Evolutionary conservation across 495 filamentous ascomycete species (phyloP).

Genomic region (Poronia punctata): DNA sequence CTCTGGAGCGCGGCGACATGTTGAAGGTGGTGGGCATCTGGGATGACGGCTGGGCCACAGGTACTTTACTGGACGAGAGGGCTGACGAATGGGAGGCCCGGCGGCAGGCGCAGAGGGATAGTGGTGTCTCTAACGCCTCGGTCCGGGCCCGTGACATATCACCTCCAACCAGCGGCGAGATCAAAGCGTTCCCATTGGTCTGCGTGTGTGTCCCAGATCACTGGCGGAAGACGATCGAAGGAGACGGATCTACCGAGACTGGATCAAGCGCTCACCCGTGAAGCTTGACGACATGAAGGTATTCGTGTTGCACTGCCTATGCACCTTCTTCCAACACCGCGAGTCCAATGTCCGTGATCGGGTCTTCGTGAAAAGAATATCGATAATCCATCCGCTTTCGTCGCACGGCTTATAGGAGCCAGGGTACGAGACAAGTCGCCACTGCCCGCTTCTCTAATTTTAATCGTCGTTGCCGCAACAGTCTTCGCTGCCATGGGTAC

Average conservation of each 20-base stretch:
- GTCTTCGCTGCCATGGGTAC: not conserved
- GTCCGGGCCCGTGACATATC: constrained; percentile 51
- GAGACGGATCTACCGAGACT: constrained; percentile 58
- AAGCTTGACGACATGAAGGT: constrained; percentile 26
- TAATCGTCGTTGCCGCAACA: constrained; percentile 6
- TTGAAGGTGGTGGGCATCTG: constrained; percentile 97
- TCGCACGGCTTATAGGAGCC: not conserved
- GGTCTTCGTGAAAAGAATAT: too few species aligned
- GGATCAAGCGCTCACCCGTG: constrained; percentile 40
- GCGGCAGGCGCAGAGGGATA: constrained; percentile 75
- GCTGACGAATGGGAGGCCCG: constrained; percentile 84
- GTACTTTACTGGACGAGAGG: constrained; percentile 69
- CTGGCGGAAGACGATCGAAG: constrained; percentile 96
- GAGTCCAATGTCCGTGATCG: too few species aligned
- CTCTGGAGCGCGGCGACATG: constrained; percentile 95
- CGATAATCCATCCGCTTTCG: not conserved
- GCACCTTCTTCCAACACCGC: too few species aligned
- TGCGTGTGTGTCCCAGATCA: constrained; percentile 96
- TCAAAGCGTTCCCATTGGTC: constrained; percentile 97
- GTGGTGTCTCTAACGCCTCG: constrained; percentile 84
- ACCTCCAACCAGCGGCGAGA: constrained; percentile 68
- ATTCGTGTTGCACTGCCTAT: too few species aligned
- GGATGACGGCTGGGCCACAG: constrained; percentile 99
- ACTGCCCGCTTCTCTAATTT: not conserved
- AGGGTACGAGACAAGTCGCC: not conserved